These are phyloP conservation scores for Phytopythium kandeliae DNA, from an alignment of 352 stramenopile genomes.

Conservation along the genomic window DNA sequence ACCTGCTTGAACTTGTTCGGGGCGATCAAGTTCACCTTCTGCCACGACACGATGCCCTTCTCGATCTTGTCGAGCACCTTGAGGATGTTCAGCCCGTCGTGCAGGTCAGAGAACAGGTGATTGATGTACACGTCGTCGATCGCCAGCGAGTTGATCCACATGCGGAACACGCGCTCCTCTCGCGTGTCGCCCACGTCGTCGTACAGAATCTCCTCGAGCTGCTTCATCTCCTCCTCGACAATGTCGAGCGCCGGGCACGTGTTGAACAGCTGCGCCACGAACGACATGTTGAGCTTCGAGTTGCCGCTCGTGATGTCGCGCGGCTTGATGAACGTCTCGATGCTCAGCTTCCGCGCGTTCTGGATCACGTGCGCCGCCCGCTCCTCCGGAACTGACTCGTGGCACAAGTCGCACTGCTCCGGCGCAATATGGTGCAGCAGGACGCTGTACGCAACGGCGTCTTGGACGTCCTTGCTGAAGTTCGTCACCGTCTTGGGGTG, in stretches of 20 bases:
- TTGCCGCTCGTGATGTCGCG: constrained; percentile 90
- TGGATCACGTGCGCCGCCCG: constrained; percentile 77
- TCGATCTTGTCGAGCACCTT: constrained; percentile 89
- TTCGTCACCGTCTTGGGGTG: constrained; percentile 74
- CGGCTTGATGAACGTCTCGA: constrained; percentile 91
- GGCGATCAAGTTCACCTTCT: constrained; percentile 83
- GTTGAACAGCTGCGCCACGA: constrained; percentile 90
- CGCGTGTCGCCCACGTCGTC: constrained; percentile 84
- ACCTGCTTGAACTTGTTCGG: constrained; percentile 91
- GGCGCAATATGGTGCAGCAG: constrained; percentile 87
- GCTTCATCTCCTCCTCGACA: constrained; percentile 79
- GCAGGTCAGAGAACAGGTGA: constrained; percentile 88
- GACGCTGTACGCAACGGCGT: constrained; percentile 84
- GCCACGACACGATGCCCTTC: constrained; percentile 85
- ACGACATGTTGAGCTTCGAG: constrained; percentile 90
- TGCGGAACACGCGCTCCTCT: constrained; percentile 86
- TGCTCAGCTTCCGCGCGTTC: constrained; percentile 75
- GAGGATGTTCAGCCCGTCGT: constrained; percentile 86
- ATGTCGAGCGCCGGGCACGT: constrained; percentile 83
- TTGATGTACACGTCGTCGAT: constrained; percentile 88
- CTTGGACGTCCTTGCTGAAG: constrained; percentile 74
- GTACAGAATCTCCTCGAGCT: constrained; percentile 84
- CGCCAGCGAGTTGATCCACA: constrained; percentile 93
- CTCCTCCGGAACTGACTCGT: constrained; percentile 46
- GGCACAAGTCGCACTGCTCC: constrained; percentile 57